Evolutionary conservation across 371 early-diverging fungal species (phyloP).

Genomic region (Chytridium lagenaria): DNA sequence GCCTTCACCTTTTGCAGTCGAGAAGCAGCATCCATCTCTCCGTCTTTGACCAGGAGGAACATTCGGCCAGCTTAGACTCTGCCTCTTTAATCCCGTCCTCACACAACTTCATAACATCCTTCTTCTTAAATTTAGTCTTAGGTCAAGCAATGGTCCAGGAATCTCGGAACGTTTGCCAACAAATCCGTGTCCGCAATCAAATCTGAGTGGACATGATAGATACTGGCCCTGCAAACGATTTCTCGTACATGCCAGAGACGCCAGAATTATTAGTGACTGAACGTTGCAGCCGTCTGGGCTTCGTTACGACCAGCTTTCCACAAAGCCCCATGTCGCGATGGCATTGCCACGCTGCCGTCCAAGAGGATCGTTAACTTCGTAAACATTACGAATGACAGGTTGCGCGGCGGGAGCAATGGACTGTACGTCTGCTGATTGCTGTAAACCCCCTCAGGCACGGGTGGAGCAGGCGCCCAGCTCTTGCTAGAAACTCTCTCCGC

Average conservation of each 20-base stretch:
- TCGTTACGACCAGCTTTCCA: slow-evolving; percentile 78
- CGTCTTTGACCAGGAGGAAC: not conserved
- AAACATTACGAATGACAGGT: not conserved
- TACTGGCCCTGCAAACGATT: slow-evolving; percentile 45
- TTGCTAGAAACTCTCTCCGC: no score
- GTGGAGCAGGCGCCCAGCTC: no score
- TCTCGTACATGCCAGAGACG: slow-evolving; percentile 40
- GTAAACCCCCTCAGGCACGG: no score
- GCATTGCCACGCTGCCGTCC: slow-evolving; percentile 73
- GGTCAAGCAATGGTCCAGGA: slow-evolving; percentile 69
- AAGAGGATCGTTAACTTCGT: slow-evolving; percentile 61
- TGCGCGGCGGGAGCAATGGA: no score
- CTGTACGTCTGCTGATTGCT: no score
- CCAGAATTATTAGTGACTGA: slow-evolving; percentile 51
- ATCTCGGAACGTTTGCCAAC: slow-evolving; percentile 32
- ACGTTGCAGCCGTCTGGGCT: slow-evolving; percentile 75
- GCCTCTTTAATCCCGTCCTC: slow-evolving; percentile 57
- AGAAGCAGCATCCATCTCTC: not conserved
- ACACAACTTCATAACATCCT: slow-evolving; percentile 65
- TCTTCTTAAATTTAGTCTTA: slow-evolving; percentile 69
- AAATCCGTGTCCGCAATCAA: slow-evolving; percentile 11
- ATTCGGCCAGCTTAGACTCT: slow-evolving; percentile 37
- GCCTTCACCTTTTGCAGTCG: slow-evolving; percentile 11
- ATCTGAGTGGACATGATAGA: slow-evolving; percentile 23
- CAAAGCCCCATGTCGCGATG: slow-evolving; percentile 86